Evolutionary conservation across 2,329 filamentous ascomycete species (phyloP), one percentile per base, ranked within the genome.

Genomic region (Ploettnerulaceae sp.): DNA sequence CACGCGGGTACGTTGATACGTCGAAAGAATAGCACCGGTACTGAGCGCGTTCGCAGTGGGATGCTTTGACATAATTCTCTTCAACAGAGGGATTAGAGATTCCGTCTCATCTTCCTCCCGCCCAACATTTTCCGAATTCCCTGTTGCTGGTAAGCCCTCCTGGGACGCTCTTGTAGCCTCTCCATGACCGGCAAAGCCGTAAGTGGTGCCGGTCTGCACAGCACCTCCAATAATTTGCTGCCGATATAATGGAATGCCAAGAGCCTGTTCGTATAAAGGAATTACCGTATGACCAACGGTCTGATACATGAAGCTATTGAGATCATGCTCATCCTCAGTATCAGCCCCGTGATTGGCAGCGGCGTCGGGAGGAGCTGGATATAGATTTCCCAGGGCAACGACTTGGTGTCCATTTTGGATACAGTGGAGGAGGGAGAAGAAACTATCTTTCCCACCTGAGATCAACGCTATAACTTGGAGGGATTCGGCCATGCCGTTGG

Each of bases 291-390:
- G 89, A 9, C 93, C 93, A 50, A 96, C 87, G 3, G 93, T 98
- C 72, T 98, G 93, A 72, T 97, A 98, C 93, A 98, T 98, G 81
- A 93, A 97, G 70, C 90, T 96, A 67, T 98, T 89, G 58, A 95
- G 75, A 65, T 97, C 87, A 46, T 75, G 69, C 53, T 73, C 71
- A 26, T 75, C 71, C 4, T 66, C 66, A 5, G 55, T 51, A 1
- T 41, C 35, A 5, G 37, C 8, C n/a, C 12, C 32, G 9, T 43
- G 38, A 34, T 45, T 46, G 44, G 42, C 28, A 15, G 15, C 39
- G 28, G 39, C 28, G 41, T 22, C n/a, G 11, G 50, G 20, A 43
- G 56, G 36, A 52, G 70, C 40, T 12, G 89, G 91, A 63, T 90
- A 77, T 45, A 98, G 73, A 67, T 98, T 98, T 39, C 88, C 93